phyloP scores from a whole-genome alignment of 805 yeast genomes.

The Lipomyces lipofer region DNA sequence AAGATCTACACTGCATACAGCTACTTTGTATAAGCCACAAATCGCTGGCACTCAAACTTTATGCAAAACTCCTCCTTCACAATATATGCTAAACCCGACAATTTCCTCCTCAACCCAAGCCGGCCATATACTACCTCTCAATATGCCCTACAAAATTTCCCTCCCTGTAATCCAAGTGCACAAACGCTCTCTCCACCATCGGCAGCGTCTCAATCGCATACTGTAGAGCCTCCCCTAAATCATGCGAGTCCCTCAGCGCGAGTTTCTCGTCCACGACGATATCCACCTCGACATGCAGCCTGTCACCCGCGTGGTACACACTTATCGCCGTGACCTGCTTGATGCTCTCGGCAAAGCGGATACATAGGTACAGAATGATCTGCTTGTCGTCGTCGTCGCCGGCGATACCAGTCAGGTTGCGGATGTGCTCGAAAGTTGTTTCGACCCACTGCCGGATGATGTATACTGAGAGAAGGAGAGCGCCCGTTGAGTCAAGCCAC shows the following conservation, averaged over 20 bases:
- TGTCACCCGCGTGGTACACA: slow-evolving; percentile 66
- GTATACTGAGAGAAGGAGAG: slow-evolving; percentile 53
- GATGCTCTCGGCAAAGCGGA: slow-evolving; percentile 59
- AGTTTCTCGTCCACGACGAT: slow-evolving; percentile 51
- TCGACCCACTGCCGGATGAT: slow-evolving; percentile 55
- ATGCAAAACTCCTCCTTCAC: too few species aligned
- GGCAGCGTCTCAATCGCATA: slow-evolving; percentile 67
- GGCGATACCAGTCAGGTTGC: slow-evolving; percentile 60
- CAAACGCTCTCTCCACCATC: slow-evolving; percentile 65
- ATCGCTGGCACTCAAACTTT: too few species aligned
- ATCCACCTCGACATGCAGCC: slow-evolving; percentile 64
- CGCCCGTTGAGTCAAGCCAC: slow-evolving; percentile 65
- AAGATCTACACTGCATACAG: too few species aligned
- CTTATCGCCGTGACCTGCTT: slow-evolving; percentile 55
- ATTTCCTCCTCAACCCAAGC: too few species aligned
- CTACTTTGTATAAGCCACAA: too few species aligned
- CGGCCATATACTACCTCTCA: slow-evolving; percentile 40
- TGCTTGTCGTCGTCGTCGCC: slow-evolving; percentile 56
- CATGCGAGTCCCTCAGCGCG: slow-evolving; percentile 59
- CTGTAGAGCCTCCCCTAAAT: slow-evolving; percentile 66
- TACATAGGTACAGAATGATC: slow-evolving; percentile 56
- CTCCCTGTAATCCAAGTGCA: slow-evolving; percentile 55
- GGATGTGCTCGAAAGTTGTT: slow-evolving; percentile 59
- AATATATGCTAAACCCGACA: too few species aligned
- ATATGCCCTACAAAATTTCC: slow-evolving; percentile 45